Base-by-base conservation (phyloP, 2,329 filamentous ascomycete genomes). In the Penicillium sp. region DNA sequence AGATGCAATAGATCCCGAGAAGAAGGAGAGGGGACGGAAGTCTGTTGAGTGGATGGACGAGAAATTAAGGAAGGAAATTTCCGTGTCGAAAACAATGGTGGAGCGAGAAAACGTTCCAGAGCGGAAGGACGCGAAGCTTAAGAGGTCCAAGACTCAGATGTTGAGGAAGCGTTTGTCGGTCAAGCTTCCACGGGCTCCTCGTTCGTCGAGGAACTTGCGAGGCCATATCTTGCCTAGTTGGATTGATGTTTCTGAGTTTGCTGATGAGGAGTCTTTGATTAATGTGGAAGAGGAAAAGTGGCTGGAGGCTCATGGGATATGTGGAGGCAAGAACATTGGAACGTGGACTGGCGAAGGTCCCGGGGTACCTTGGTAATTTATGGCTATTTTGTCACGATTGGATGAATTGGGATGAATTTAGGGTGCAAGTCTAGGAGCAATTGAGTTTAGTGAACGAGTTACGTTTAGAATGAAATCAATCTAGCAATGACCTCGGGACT, bases 241-340 rank as follows among this genome's bases (percentile, higher is more conserved):
- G 50, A 31, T 55, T 28, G 50, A 54, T 47, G 47, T 38, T 7
- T 34, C 47, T 1, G 49, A 44, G 29, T 4, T 52, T 31, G 46
- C 24, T 4, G 52, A 54, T 16, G 50, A 54, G 4, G 54, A 55
- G 11, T 22, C 23, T 7, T 39, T 47, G 22, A 37, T 54, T 14
- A 54, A 52, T 22, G 46, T 40, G 26, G 40, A 46, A 6, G 47
- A 48, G 31, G 31, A 52, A 23, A 55, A 53, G 16, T 53, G 50
- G 51, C 37, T 56, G 14, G 53, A 58, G 36, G 46, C 24, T 6
- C 46, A 54, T 46, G 48, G 45, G 5, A 23, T 44, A 22, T 20
- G 29, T 26, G 40, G 39, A 44, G 32, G 40, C 31, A n/a, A 42
- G 36, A 38, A 40, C 20, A 42, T 41, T 26, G 42, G 47, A 6